A percentile compares a stretch with the other conserved stretches of the same genome.
phyloP scores from a whole-genome alignment of 768 basidiomycete genomes.

The Rhodotorula diobovata region DNA sequence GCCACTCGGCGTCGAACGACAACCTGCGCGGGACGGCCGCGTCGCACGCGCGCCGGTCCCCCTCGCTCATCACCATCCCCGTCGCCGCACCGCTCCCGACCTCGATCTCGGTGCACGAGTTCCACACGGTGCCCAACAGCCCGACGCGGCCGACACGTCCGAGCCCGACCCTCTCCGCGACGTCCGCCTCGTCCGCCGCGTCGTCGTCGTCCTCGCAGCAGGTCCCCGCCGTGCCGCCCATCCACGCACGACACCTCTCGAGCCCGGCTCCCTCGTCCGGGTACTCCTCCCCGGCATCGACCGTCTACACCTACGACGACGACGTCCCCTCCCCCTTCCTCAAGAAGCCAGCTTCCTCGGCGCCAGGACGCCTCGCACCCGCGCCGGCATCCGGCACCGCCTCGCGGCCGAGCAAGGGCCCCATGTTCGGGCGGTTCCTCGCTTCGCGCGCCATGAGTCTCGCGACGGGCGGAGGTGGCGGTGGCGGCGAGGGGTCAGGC shows the following conservation, averaged over 20 bases:
- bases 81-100: constrained; percentile 1
- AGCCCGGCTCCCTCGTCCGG: neutral
- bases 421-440: constrained; percentile 25
- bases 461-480: neutral
- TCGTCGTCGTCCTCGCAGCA: neutral
- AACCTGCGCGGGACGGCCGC: constrained; percentile 19
- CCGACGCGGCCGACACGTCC: neutral
- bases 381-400: neutral
- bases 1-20: constrained; percentile 32
- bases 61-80: constrained; percentile 22
- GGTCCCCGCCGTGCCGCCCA: neutral
- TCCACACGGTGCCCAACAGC: constrained; percentile 1
- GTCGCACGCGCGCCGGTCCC: constrained; percentile 9
- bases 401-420: constrained; percentile 6
- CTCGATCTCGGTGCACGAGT: constrained; percentile 1
- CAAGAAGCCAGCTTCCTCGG: constrained; percentile 22
- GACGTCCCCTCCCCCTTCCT: constrained; percentile 37
- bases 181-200: neutral
- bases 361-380: neutral
- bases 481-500: neutral
- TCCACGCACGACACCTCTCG: neutral
- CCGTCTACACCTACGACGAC: constrained; percentile 14
- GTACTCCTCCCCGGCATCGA: neutral
- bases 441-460: constrained; percentile 19
- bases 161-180: constrained; percentile 1